These are phyloP conservation scores for Exophiala lecanii-corni DNA, from an alignment of 2,329 filamentous ascomycete genomes.

Conservation along the genomic window DNA sequence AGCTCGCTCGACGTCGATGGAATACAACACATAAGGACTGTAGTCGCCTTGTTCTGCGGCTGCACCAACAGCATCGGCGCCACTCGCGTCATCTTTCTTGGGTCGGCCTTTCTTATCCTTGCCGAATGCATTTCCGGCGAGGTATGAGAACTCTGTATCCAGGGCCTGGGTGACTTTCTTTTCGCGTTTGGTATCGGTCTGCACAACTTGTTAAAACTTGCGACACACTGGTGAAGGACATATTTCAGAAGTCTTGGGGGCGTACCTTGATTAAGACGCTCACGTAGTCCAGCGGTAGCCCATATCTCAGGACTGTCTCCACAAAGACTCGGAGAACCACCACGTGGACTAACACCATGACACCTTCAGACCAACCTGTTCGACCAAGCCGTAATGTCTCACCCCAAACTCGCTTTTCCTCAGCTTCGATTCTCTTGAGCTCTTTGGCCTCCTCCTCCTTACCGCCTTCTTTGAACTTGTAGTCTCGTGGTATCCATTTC, in stretches of 20 bases:
- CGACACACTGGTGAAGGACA: no score
- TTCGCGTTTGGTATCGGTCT: constrained; percentile 78
- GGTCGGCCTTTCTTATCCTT: constrained; percentile 90
- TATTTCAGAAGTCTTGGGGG: constrained; percentile 9
- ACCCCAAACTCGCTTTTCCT: constrained; percentile 88
- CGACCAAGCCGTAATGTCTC: constrained; percentile 81
- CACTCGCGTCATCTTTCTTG: constrained; percentile 79
- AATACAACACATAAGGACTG: constrained; percentile 95
- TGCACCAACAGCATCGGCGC: constrained; percentile 58
- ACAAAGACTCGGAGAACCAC: constrained; percentile 90
- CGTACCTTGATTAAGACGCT: constrained; percentile 78
- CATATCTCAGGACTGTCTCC: constrained; percentile 95
- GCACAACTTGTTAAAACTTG: no score
- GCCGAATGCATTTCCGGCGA: constrained; percentile 90
- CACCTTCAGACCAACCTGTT: constrained; percentile 92
- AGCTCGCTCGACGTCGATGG: constrained; percentile 65
- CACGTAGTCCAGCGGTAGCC: constrained; percentile 83
- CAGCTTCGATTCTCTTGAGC: constrained; percentile 71
- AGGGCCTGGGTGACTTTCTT: constrained; percentile 76
- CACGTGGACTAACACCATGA: constrained; percentile 95
- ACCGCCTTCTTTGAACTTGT: constrained; percentile 86
- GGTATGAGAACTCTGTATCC: constrained; percentile 80
- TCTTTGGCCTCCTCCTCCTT: constrained; percentile 85
- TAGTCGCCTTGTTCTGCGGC: constrained; percentile 69
- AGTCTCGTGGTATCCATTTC: constrained; percentile 92